Evolutionary conservation across 768 basidiomycete genomes (phyloP), one percentile per base, ranked within the genome.

Genomic region (Pleurotus salmoneostramineus): DNA sequence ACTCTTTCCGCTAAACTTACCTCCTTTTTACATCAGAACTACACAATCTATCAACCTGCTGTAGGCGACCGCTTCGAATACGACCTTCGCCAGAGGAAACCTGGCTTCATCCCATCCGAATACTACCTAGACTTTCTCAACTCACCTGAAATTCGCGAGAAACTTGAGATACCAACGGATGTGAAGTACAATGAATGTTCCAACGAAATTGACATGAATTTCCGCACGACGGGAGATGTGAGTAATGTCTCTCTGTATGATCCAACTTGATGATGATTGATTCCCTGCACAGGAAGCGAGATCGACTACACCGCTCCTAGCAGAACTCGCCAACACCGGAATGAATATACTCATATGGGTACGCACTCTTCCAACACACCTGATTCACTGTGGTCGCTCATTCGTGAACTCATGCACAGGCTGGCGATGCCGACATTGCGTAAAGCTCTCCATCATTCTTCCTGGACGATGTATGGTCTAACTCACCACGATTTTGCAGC

Each of bases 191-290:
- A 61, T 7, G 79, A 83, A 61, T 88, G 86, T 51, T 61, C 82
- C 0, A 55, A 77, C 57, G 63, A 77, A 0, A 75, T 80, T 0
- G 76, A 70, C 46, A 56, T 65, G 6, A 58, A 76, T 15, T 83
- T 88, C 63, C 59, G 35, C 2, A 70, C 57, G 42, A 87, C 85
- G 0, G 87, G 85, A 17, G 87, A 88, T 68, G 83, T 84, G 57
- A 56, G 78, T 61, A n/a, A n/a, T 2, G 11, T 3, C 10, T 34
- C 15, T 6, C 37, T 50, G 0, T 14, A 40, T 40, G 14, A 6
- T 40, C 14, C 7, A 40, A 6, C 14, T 6, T 40, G 17, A 15
- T 32, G n/a, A 36, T 17, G 44, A 45, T 17, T 45, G 32, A 58
- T 11, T 60, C 11, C 10, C 56, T 15, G 32, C 37, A 40, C 43